Base-by-base conservation (phyloP, 768 basidiomycete genomes). In the Aureoboletus auriporus region DNA sequence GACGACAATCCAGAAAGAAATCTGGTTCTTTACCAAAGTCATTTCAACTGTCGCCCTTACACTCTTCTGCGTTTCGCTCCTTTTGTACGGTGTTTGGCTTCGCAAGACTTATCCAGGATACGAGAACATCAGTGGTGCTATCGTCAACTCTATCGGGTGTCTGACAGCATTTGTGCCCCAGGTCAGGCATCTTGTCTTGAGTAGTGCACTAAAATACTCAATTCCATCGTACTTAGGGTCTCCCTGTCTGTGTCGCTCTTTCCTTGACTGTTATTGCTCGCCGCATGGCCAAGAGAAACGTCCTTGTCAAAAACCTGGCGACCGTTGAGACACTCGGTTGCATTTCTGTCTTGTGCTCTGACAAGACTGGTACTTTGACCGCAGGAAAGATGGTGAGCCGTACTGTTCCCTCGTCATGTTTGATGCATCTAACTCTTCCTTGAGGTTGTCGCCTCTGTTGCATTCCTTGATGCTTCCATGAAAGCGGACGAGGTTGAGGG, bases 341-440 rank as follows among this genome's bases (percentile, higher is more conserved):
- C 16, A 76, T 81, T 51, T 72, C 74, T 14, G 72, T 78, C 31
- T 48, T 82, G 17, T 77, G 77, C 57, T 75, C 76, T 6, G 80
- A 82, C 63, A 82, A 81, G 50, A 75, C 74, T 1, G 76, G 77
- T n/a, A 78, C 75, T 10, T 60, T 80, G 30, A 79, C 75, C 1
- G 61, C 74, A 39, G 75, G 73, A 23, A 68, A 68, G 52, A 81
- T 80, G 79, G 70, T 65, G 43, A 53, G 62, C 35, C 14, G 3
- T 6, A 13, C 47, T 39, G 12, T 12, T 13, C 8, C 39, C 14
- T 10, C 6, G 16, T 12, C 5, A 8, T 10, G n/a, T 34, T 16
- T 4, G 10, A 8, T 26, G 8, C 5, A 20, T 37, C 20, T 49
- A 3, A 59, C 14, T 20, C 31, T 14, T 17, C n/a, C 39, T 11